Evolutionary conservation across 805 yeast genomes (phyloP), one percentile per base, ranked within the genome.

Genomic region (Barnettozyma siamensis): DNA sequence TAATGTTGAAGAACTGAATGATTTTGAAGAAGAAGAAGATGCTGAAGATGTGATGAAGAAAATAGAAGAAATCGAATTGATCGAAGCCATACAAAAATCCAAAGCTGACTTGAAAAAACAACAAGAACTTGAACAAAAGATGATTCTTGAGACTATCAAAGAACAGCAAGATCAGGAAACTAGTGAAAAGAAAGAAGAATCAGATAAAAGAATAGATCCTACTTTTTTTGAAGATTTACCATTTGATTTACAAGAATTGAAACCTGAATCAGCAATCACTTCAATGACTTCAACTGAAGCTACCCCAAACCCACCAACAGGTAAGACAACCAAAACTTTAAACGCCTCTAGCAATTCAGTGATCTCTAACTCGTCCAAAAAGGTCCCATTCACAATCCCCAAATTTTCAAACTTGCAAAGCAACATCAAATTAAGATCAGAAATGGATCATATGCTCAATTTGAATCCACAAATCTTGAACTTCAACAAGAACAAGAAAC

Each of bases 71-170:
- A 55, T 58, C 31, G 65, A 67, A 40, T 55, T 66, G 34, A 54
- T 54, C 33, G 73, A 73, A 37, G 63, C 63, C 5, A 54, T 78
- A 24, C 59, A 61, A 43, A 51, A 53, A 31, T 82, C 84, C 0
- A 68, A 77, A 31, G 72, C 67, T 37, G 63, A 60, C 29, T 72
- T 77, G 2, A 70, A 71, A 43, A 50, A 57, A 40, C 80, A 76
- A 29, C 51, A 59, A 20, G 55, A 59, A 23, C 47, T 63, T 35
- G 65, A 62, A 40, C 31, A 23, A 36, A 51, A 53, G 31, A 44
- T 54, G 26, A 20, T 48, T 7, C 24, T 33, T 8, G 38, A 40
- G 2, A 69, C 72, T 42, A 44, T 51, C 35, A 78, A 72, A 26
- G 47, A 59, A 20, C 47, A 57, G 18, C 51, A 60, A 24, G 60